A percentile compares a stretch with the other conserved stretches of the same genome.
These are phyloP conservation scores for Boletus speciosus DNA, from an alignment of 768 basidiomycete species.

Conservation along the genomic window DNA sequence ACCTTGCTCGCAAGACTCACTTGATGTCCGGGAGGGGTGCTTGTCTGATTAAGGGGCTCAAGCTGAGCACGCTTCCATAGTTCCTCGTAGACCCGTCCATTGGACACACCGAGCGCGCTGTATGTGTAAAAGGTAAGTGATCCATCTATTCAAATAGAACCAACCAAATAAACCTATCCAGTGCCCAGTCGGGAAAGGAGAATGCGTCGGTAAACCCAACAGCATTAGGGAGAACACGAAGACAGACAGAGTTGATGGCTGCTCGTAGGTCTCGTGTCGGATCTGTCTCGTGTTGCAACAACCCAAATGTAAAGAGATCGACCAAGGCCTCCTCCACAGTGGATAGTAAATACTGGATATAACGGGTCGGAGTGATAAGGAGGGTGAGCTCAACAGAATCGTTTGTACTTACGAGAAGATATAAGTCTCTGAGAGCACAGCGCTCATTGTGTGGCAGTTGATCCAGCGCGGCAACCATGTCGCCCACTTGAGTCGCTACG, in stretches of 20 bases:
- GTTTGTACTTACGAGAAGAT: conserved; percentile 27
- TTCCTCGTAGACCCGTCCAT: conserved; percentile 67
- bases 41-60: conserved; percentile 56
- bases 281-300: conserved; percentile 39
- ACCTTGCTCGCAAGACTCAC: conserved; percentile 25
- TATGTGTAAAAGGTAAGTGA: neutral
- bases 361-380: neutral
- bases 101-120: conserved; percentile 60
- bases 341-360: conserved; percentile 55
- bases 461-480: conserved; percentile 39
- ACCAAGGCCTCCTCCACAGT: conserved; percentile 51
- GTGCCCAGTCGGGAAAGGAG: conserved; percentile 70
- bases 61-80: conserved; percentile 55
- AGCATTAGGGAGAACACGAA: conserved; percentile 55
- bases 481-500: conserved; percentile 52
- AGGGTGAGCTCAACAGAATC: no score
- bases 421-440: conserved; percentile 18
- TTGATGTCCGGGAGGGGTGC: conserved; percentile 54
- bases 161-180: conserved; percentile 48
- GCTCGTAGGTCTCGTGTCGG: conserved; percentile 47
- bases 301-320: conserved; percentile 56
- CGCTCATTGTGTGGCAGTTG: conserved; percentile 17
- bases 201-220: conserved; percentile 72
- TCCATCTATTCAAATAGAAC: neutral
- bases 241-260: conserved; percentile 47